phyloP scores from a whole-genome alignment of 495 filamentous ascomycete species.

The Daldinia vernicosa region DNA sequence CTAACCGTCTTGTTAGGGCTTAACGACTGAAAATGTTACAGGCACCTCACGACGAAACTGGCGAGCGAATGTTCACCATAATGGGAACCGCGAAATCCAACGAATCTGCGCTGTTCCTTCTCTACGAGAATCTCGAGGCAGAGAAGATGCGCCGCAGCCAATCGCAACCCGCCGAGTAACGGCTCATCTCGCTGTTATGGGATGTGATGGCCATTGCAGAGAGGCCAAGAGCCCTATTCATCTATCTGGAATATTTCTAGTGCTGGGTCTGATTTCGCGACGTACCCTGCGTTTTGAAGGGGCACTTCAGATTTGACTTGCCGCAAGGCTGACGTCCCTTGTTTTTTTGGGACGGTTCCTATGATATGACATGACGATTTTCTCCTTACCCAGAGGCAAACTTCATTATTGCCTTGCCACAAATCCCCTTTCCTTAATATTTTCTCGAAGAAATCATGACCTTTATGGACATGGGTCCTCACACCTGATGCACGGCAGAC shows the following conservation, averaged over 20 bases:
- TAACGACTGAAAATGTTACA: constrained; percentile 36
- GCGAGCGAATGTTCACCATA: constrained; percentile 99
- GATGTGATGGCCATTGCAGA: constrained; percentile 32
- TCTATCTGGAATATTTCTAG: constrained; percentile 48
- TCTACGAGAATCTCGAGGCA: constrained; percentile 98
- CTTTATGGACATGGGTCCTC: constrained; percentile 37
- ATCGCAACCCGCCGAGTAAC: constrained; percentile 71
- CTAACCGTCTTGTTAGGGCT: not conserved
- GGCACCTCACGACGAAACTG: constrained; percentile 94
- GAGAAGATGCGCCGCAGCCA: constrained; percentile 97
- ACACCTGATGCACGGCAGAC: constrained; percentile 37
- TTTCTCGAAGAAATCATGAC: constrained; percentile 36
- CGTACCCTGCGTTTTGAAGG: constrained; percentile 48
- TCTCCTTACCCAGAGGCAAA: constrained; percentile 45
- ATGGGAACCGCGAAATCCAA: constrained; percentile 92
- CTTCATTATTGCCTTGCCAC: constrained; percentile 51
- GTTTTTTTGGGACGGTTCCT: constrained; percentile 50
- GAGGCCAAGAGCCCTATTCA: constrained; percentile 41
- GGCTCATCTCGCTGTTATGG: constrained; percentile 27
- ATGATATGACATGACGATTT: constrained; percentile 57
- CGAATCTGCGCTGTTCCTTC: constrained; percentile 91
- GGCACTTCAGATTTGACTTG: constrained; percentile 65
- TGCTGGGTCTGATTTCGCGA: constrained; percentile 56
- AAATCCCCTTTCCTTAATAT: constrained; percentile 50
- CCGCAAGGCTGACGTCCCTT: constrained; percentile 62